Conservation (phyloP, 208 protist genomes). For the Trichomonas gallinae region DNA sequence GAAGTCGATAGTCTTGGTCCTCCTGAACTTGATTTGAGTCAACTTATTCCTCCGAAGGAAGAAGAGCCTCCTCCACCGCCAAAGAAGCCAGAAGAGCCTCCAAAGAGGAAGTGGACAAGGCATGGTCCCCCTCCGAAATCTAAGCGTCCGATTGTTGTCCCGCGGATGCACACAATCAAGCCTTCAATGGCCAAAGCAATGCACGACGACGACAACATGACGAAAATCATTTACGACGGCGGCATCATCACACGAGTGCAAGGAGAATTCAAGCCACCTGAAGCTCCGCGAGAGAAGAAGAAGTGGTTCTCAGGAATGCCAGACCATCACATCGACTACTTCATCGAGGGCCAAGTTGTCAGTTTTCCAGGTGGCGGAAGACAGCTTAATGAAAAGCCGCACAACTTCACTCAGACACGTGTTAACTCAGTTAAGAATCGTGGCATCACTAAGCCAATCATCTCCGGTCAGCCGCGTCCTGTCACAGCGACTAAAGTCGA, state of each 20-base stretch:
- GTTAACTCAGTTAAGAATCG: neutral
- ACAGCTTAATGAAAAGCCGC: neutral
- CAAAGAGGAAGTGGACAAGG: neutral
- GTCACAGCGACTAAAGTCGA: neutral
- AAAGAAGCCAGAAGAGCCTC: neutral
- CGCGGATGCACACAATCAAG: neutral
- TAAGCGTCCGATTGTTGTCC: neutral
- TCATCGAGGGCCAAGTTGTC: neutral
- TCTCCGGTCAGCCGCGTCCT: neutral
- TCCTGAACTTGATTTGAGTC: neutral
- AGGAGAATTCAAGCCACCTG: neutral
- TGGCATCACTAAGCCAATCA: neutral
- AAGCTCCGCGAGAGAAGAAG: neutral
- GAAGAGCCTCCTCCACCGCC: neutral
- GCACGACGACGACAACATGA: neutral
- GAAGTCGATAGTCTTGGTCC: neutral
- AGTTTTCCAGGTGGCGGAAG: neutral
- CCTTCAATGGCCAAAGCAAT: neutral
- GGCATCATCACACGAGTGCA: neutral
- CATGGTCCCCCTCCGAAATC: neutral
- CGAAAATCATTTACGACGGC: neutral
- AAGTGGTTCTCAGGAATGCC: neutral
- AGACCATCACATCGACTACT: neutral
- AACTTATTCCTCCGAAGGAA: neutral
- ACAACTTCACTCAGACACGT: neutral